Evolutionary conservation across 2,329 filamentous ascomycete species (phyloP), one percentile per base, ranked within the genome.

Genomic region (Thelonectria discophora): DNA sequence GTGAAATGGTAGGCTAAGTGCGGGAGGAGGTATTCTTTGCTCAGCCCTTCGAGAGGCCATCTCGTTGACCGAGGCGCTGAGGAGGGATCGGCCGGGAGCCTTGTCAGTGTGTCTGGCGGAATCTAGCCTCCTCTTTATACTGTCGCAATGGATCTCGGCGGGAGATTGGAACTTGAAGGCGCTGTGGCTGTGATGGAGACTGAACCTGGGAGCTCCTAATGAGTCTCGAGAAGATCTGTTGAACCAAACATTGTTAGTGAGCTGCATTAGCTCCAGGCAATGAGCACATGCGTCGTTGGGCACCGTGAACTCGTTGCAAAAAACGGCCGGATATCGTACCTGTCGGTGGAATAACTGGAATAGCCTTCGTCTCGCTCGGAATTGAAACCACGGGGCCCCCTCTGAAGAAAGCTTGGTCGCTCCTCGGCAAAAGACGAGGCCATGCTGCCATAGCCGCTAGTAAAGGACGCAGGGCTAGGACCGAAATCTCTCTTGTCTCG

Each of bases 41-140:
- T 83, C 77, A 30, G 77, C 69, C 12, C 79, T 75, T 43, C 77
- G 74, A 2, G 76, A 68, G 18, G 77, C 69, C 8, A 75, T 63
- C 47, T 82, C 80, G 56, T 73, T 77, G 20, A 78, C 66, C 2
- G 81, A 82, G 10, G 78, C 73, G 58, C 78, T 80, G 6, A 84
- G 74, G 4, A 77, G 75, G 10, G 81, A 81, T 50, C 78, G 78
- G 20, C 81, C 78, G 2, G 81, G 79, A 9, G 81, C 80, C 15
- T 78, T 81, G 58, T 83, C 81, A n/a, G 80, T 68, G 0, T 75
- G 77, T 39, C 80, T 77, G 39, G 79, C 73, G 1, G 80, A 78
- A 59, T 86, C 80, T n/a, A 88, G 76, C 74, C 84, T 87, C 72
- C 83, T 84, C 61, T 86, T 81, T 70, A 86, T 79, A 53, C 76